Evolutionary conservation across 108 stramenopile genomes (phyloP), one percentile per base, ranked within the genome.

Genomic region (Cyclotella cryptica): DNA sequence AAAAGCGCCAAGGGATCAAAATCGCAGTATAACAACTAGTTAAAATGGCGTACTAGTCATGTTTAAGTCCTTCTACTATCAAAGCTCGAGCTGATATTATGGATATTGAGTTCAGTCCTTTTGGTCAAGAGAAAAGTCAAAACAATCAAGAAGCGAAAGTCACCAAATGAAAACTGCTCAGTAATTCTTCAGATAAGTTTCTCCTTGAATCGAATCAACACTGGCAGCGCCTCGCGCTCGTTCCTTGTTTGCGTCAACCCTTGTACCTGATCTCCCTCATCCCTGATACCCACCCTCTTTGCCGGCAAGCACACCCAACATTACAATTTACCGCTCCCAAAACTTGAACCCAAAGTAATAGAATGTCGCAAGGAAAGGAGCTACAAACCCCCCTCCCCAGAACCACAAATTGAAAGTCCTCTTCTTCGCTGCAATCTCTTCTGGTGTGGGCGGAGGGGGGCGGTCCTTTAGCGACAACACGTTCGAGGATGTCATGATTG

Each of bases 351-450:
- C 93, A 71, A 94, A 94, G 77, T 94, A 93, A 74, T 89, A 89
- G 76, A 88, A 80, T 11, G 91, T 94, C 14, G 93, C 93, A 69
- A 92, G 73, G 57, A 94, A 94, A 19, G 93, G 93, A 61, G 93
- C 93, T 7, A 94, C 91, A 68, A 94, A 92, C 39, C 93, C 93
- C 59, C 93, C 93, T 61, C 93, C 93, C 90, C 92, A 93, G 66
- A 88, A 88, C 86, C 86, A 89, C 21, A 94, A 66, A 64, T 92
- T 94, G 69, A 94, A 94, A 46, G 85, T 94, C n/a, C 77, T 39
- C 71, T 94, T 89, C 82, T 94, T 94, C 7, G 88, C 89, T 26
- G 86, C 91, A 74, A 94, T 70, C 72, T 94, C 93, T 82, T 94
- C 93, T 41, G 82, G 54, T 46, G 93, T 94, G 0, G 90, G 90